phyloP scores from a whole-genome alignment of 1,284 basidiomycete genomes.

The Spongispora temasekensis region DNA sequence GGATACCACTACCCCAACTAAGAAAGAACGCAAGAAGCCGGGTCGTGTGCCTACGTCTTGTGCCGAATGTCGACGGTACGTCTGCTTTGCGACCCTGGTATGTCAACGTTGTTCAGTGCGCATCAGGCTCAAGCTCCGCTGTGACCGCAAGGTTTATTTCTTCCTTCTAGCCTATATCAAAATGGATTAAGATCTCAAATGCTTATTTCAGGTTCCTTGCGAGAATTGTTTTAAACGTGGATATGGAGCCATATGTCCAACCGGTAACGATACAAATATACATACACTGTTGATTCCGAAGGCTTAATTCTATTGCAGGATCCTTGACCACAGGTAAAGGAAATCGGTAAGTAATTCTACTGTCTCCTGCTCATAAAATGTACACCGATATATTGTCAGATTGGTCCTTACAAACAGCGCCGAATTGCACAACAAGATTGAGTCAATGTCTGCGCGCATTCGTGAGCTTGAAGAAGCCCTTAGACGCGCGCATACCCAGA shows the following conservation, averaged over 20 bases:
- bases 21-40: slow-evolving; percentile 42
- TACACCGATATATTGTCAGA: slow-evolving; percentile 31
- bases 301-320: slow-evolving; percentile 33
- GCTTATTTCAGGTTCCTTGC: slow-evolving; percentile 57
- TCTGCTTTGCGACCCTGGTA: too few species aligned
- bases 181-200: background rate
- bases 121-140: slow-evolving; percentile 65
- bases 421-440: slow-evolving; percentile 66
- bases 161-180: background rate
- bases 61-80: slow-evolving; percentile 66
- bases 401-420: slow-evolving; percentile 64
- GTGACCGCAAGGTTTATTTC: slow-evolving; percentile 61
- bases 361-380: background rate
- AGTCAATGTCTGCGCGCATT: slow-evolving; percentile 53
- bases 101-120: background rate
- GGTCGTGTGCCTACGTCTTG: slow-evolving; percentile 64
- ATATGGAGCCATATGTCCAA: slow-evolving; percentile 69
- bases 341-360: slow-evolving; percentile 40
- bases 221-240: slow-evolving; percentile 70
- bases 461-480: slow-evolving; percentile 61
- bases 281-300: background rate
- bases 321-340: slow-evolving; percentile 58
- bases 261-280: slow-evolving; percentile 43
- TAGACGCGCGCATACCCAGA: slow-evolving; percentile 45
- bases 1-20: slow-evolving; percentile 5